A percentile compares a stretch with the other conserved stretches of the same genome.
These are phyloP conservation scores for Austropuccinia psidii DNA, from an alignment of 1,284 basidiomycete genomes.

Conservation along the genomic window DNA sequence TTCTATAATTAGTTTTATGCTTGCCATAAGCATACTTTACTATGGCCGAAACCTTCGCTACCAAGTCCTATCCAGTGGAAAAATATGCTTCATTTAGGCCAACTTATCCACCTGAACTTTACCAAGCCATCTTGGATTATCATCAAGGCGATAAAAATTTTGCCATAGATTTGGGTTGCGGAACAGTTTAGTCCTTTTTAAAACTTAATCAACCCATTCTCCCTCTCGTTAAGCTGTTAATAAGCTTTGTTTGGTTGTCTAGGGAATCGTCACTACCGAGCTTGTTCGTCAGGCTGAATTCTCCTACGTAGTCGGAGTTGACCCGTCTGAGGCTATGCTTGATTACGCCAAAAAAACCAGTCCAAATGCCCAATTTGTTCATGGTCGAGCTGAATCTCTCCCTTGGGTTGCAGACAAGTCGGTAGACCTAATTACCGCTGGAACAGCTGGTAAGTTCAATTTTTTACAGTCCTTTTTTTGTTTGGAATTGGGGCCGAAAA, in stretches of 20 bases:
- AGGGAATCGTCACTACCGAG: constrained; percentile 31
- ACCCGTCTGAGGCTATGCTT: constrained; percentile 28
- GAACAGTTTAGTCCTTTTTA: constrained; percentile 15
- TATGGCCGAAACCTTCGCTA: constrained; percentile 32
- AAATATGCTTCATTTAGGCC: constrained; percentile 26
- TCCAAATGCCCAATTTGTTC: constrained; percentile 1
- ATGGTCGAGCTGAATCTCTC: constrained; percentile 21
- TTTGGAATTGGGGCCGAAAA: neutral
- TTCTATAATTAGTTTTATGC: no score
- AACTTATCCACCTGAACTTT: constrained; percentile 16
- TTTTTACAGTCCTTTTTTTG: neutral
- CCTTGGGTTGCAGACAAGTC: neutral
- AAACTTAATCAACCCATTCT: neutral
- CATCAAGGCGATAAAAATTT: constrained; percentile 23
- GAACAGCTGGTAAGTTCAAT: constrained; percentile 14
- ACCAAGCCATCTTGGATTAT: constrained; percentile 25
- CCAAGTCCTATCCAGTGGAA: constrained; percentile 5
- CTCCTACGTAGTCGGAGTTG: constrained; percentile 23
- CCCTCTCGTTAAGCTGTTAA: neutral
- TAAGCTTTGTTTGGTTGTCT: neutral
- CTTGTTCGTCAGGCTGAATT: constrained; percentile 12
- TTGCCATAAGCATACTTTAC: no score
- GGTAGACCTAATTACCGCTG: constrained; percentile 20
- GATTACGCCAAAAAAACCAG: constrained; percentile 19
- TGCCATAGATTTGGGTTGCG: constrained; percentile 32